Percentiles rank a stretch among this genome's conserved stretches.
phyloP scores from a whole-genome alignment of 306 rosid genomes.

The Argentina anserina region DNA sequence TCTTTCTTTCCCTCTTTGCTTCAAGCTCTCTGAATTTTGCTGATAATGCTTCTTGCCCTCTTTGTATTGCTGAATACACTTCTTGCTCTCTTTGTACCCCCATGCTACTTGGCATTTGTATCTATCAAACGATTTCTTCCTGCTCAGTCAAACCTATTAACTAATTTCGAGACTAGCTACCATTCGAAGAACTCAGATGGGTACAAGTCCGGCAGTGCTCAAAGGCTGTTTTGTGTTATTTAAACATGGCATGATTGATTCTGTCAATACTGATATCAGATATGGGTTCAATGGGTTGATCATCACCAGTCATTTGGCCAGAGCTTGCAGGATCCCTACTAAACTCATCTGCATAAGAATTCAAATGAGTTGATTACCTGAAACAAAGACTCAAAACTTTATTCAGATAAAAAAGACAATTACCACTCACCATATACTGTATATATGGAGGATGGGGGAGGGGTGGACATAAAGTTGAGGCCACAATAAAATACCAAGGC shows the following conservation, averaged over 20 bases:
- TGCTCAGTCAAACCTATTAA: too few species aligned
- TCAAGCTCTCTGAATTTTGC: too few species aligned
- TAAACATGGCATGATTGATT: conserved; percentile 73
- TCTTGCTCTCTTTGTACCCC: not conserved
- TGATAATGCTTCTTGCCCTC: not conserved
- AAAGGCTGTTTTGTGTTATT: conserved; percentile 4
- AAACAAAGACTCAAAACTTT: not conserved
- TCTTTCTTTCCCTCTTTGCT: not conserved
- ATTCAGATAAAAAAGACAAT: not conserved
- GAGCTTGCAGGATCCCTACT: conserved; percentile 60
- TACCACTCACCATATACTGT: conserved; percentile 58
- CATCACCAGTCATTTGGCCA: conserved; percentile 37
- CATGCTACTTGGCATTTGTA: too few species aligned
- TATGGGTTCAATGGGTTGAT: conserved; percentile 70
- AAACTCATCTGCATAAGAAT: conserved; percentile 62
- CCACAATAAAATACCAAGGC: conserved; percentile 73
- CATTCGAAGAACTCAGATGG: not conserved
- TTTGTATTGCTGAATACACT: not conserved
- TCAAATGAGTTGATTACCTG: not conserved
- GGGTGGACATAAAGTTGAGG: conserved; percentile 83
- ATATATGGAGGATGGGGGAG: conserved; percentile 61
- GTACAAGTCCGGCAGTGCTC: too few species aligned
- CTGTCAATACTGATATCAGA: conserved; percentile 58
- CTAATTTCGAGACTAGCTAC: too few species aligned
- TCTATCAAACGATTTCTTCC: not conserved